A percentile compares a stretch with the other conserved stretches of the same genome.
Evolutionary conservation across 2,329 filamentous ascomycete species (phyloP).

Genomic region (Monosporascus cannonballus): DNA sequence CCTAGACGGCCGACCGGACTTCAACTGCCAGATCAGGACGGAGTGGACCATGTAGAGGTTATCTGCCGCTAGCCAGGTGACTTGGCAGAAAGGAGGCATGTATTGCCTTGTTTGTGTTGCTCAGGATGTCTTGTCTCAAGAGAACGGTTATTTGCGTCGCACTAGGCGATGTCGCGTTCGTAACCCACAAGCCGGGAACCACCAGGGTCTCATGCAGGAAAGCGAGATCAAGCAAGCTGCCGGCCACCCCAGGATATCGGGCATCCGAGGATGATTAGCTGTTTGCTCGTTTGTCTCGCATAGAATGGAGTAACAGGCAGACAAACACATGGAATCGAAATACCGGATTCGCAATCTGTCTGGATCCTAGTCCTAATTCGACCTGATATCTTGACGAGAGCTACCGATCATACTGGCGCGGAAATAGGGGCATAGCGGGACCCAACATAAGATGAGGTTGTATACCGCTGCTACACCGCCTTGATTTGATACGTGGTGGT

Average conservation of each 20-base stretch:
- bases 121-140: not conserved
- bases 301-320: no score
- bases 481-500: no score
- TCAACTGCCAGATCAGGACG: not conserved
- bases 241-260: not conserved
- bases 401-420: no score
- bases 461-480: no score
- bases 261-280: no score
- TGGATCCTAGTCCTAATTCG: no score
- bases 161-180: not conserved
- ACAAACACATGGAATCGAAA: no score
- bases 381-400: no score
- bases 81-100: not conserved
- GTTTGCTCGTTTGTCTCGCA: no score
- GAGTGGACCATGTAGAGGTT: not conserved
- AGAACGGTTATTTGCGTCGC: not conserved
- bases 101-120: not conserved
- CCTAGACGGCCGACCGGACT: not conserved
- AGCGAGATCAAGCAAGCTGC: not conserved
- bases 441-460: no score
- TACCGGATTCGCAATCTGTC: no score
- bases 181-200: not conserved
- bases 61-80: not conserved
- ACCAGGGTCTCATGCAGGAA: not conserved
- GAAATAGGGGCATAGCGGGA: no score